Base-by-base conservation (phyloP, 2,329 filamentous ascomycete genomes). In the Pestalotiopsis sp. region DNA sequence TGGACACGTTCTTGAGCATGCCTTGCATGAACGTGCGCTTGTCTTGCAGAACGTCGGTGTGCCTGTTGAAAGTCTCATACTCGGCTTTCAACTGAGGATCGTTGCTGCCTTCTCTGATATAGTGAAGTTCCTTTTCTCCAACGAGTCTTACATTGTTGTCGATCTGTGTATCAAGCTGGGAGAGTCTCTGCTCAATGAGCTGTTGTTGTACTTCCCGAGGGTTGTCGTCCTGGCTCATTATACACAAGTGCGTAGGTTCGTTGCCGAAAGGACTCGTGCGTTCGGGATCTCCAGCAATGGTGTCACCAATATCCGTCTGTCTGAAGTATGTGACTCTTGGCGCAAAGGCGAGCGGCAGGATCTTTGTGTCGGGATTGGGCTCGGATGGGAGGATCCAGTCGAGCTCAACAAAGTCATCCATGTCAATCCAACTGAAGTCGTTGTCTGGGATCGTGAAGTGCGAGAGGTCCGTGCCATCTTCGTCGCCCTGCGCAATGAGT, bases 371-470 rank as follows among this genome's bases (percentile, higher is more conserved):
- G 0, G 95, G 95, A 73, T 97, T 97, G 40, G 92, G 90, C 76
- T 97, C 93, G 14, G 93, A 92, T 0, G 95, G 95, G 27, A 98
- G 82, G 66, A 97, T 95, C 95, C 95, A 98, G 78, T 98, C 97
- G 25, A 99, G 84, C 79, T 99, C 96, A 38, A 99, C 95, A 80
- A 99, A 99, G 78, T 99, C 96, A 77, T 99, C 96, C 94, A 99
- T 98, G 76, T 99, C 96, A 71, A 99, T 95, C 96, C 96, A 99
- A 67, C 92, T 94, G 73, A 94, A 91, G 76, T 99, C 96, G 67
- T 97, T 93, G 78, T 99, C 96, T 0, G 96, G 95, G 64, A 99
- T 99, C 0, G 91, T 95, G 78, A 99, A 99, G 66, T 92, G 91
- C 0, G 95, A 97, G 64, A 97, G 85, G 77, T 95, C 92, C 3